Evolutionary conservation across 192 early-diverging fungal genomes (phyloP), one percentile per base, ranked within the genome.

Genomic region (Chytriomyces sp.): DNA sequence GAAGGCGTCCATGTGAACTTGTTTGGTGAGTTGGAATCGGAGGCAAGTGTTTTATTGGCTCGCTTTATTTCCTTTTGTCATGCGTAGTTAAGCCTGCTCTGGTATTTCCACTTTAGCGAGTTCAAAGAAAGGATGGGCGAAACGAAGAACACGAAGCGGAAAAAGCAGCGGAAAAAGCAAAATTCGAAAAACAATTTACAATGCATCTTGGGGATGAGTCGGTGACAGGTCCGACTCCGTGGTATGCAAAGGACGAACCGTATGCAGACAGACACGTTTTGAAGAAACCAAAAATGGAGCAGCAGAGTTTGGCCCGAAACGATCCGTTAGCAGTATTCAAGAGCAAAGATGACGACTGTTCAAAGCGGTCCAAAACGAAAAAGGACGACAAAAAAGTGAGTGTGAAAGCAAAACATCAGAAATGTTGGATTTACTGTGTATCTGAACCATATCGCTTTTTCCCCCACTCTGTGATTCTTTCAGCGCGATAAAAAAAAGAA

Each of bases 71-170:
- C 13, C 62, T 23, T 64, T 7, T 5, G 13, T 64, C 13, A 24
- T 59, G 53, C 63, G 4, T 13, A 13, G 26, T 64, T 26, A 64
- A 64, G 20, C 35, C 3, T 2, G 44, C 60, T 68, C 10, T 75
- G 13, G 20, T 13, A 28, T 84, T 11, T 57, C 26, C n/a, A 23
- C 61, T 20, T 20, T 20, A 50, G 53, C 46, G 8, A 64, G 68
- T 59, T 23, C 28, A 45, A 35, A 1, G 62, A n/a, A 24, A 57
- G 5, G 71, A 63, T 45, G 85, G 73, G 18, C 20, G 61, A 47
- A 91, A 92, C 72, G 80, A 85, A 16, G 89, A 91, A 69, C 69
- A 79, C 45, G 87, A 88, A 50, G 86, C 82, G 10, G 91, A 93
- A 64, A 75, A 82, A 61, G 77, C 81, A n/a, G 82, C 77, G 18